Evolutionary conservation across 495 filamentous ascomycete species (phyloP).

Genomic region (Neurospora sublineolata): DNA sequence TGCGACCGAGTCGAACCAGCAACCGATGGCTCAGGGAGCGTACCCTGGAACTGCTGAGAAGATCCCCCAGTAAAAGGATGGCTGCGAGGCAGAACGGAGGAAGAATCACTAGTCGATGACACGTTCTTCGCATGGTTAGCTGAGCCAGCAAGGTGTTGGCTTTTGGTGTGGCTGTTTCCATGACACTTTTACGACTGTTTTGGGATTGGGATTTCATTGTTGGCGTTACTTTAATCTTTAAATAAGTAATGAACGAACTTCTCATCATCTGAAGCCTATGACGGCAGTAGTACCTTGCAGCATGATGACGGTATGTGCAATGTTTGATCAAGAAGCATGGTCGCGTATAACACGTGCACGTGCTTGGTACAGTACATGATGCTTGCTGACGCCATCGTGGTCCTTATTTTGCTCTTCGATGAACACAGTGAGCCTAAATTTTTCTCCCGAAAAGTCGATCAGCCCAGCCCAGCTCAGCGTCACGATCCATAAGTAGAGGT

Average conservation of each 20-base stretch:
- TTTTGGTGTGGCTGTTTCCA: not conserved
- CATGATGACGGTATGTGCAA: not conserved
- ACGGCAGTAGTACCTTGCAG: not conserved
- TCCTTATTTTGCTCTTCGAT: not conserved
- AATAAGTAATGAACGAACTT: not conserved
- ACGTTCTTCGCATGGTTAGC: not conserved
- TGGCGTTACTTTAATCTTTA: not conserved
- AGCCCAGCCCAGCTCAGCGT: not conserved
- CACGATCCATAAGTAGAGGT: not conserved
- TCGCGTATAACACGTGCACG: not conserved
- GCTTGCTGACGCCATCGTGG: not conserved
- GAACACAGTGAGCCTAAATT: not conserved
- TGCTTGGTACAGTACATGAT: not conserved
- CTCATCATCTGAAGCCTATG: not conserved
- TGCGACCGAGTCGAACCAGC: conserved; percentile 3
- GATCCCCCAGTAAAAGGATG: not conserved
- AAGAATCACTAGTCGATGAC: not conserved
- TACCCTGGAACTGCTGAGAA: not conserved
- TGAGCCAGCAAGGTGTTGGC: not conserved
- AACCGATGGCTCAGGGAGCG: not conserved
- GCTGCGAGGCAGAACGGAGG: not conserved
- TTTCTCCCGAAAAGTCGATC: not conserved
- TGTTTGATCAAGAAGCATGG: not conserved
- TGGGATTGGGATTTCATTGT: not conserved
- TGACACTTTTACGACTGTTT: not conserved